Percentiles rank a stretch among this genome's conserved stretches.
phyloP scores from a whole-genome alignment of 306 rosid species.

The Gleditsia sinensis region DNA sequence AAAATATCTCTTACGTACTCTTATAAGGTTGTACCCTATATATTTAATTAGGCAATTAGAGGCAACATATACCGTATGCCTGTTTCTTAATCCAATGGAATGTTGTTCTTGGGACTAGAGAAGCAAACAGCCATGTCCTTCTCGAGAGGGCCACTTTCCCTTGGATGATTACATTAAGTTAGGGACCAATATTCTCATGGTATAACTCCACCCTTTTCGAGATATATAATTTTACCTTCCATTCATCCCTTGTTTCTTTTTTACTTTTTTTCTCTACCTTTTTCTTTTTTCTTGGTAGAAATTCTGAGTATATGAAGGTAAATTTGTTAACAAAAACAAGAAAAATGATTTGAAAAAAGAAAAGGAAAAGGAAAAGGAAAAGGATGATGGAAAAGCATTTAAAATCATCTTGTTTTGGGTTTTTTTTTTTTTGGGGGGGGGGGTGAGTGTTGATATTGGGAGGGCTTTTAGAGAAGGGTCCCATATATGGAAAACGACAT shows the following conservation, averaged over 20 bases:
- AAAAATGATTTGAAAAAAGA: background rate
- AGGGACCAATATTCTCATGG: slow-evolving; percentile 73
- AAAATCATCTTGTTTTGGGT: no score
- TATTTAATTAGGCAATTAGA: slow-evolving; percentile 37
- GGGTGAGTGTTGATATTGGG: slow-evolving; percentile 49
- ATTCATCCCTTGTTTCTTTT: slow-evolving; percentile 2
- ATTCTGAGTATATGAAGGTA: background rate
- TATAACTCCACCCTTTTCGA: slow-evolving; percentile 52
- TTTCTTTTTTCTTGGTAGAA: slow-evolving; percentile 9
- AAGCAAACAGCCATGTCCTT: slow-evolving; percentile 63
- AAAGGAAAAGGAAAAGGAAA: slow-evolving; percentile 25
- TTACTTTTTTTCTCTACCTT: background rate
- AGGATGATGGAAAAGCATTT: slow-evolving; percentile 33
- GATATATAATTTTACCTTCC: slow-evolving; percentile 31
- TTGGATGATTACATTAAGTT: slow-evolving; percentile 48
- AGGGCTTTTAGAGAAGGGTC: slow-evolving; percentile 54
- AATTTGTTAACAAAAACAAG: slow-evolving; percentile 19
- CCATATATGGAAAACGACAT: slow-evolving; percentile 64
- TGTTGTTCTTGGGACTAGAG: slow-evolving; percentile 61
- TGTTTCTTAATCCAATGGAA: slow-evolving; percentile 41
- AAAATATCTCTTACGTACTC: slow-evolving; percentile 16
- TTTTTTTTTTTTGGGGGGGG: no score
- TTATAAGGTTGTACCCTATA: slow-evolving; percentile 28
- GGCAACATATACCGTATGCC: slow-evolving; percentile 26
- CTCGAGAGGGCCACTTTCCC: slow-evolving; percentile 65